Base-by-base conservation (phyloP, 1,284 basidiomycete species). In the Ganoderma multipileum region DNA sequence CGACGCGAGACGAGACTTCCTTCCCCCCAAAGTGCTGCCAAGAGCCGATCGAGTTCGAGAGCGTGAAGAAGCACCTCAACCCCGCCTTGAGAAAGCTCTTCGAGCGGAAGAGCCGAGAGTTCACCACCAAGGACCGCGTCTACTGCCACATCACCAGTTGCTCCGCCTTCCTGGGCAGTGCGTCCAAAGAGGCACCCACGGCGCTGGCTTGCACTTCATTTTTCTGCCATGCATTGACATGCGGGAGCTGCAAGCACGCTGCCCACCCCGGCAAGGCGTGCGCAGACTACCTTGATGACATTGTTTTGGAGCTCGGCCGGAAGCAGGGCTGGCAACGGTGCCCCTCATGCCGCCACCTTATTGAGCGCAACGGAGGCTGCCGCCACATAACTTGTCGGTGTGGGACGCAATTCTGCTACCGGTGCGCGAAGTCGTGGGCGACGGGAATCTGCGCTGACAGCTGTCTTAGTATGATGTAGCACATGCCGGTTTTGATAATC, bases 301-400 rank as follows among this genome's bases (percentile, higher is more conserved):
- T 61, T 44, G 67, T 76, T 42, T 63, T 76, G 9, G 69, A 44
- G 6, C 42, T 76, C 16, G 74, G 70, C 11, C 70, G 64, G 61
- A 41, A 47, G 36, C 50, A 69, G 26, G 71, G 69, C 16, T 75
- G 75, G 73, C 68, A 71, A 68, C 70, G 76, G 11, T 77, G 76
- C 39, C 69, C 69, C 28, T 64, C 64, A 8, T 77, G 76, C 63
- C 61, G 61, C 14, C 71, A 74, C 54, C 47, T 77, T 14, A 69
- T 75, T 7, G 76, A 76, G 64, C 68, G 71, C 28, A 66, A 58
- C 5, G 26, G 50, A 16, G 76, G 76, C 6, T 77, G 76, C 63
- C 69, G 68, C 61, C 75, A 77, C 61, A 73, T 77, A 42, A 64
- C 23, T 30, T 77, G 76, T 47, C 58, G 68, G 18, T 77, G 76